These are phyloP conservation scores for Castanopsis chinensis DNA, from an alignment of 306 rosid genomes.

Conservation along the genomic window DNA sequence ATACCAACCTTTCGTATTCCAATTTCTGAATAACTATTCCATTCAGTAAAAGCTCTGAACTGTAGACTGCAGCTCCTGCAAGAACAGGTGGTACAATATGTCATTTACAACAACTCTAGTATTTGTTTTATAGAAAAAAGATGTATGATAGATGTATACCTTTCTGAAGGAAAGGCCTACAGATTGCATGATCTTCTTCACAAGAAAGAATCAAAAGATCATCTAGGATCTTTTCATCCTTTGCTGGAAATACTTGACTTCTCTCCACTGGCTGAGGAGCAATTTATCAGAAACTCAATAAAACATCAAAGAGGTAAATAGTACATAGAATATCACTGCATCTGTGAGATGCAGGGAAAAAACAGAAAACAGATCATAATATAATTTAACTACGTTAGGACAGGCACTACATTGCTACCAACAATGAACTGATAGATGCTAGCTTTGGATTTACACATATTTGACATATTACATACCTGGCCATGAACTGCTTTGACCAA, in stretches of 20 bases:
- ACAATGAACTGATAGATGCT: slow-evolving; percentile 5
- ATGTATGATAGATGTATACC: slow-evolving; percentile 27
- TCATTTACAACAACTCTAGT: neutral
- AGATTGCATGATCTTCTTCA: slow-evolving; percentile 44
- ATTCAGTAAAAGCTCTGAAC: slow-evolving; percentile 49
- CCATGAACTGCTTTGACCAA: slow-evolving; percentile 50
- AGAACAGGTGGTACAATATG: slow-evolving; percentile 10
- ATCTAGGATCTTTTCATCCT: slow-evolving; percentile 25
- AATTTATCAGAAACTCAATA: slow-evolving; percentile 1
- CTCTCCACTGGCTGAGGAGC: slow-evolving; percentile 47
- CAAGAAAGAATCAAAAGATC: slow-evolving; percentile 52
- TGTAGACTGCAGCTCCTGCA: slow-evolving; percentile 41
- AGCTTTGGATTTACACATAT: slow-evolving; percentile 10
- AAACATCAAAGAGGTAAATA: neutral
- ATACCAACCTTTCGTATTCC: slow-evolving; percentile 34
- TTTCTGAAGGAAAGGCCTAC: slow-evolving; percentile 35
- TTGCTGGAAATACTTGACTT: slow-evolving; percentile 22
- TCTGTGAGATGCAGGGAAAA: neutral
- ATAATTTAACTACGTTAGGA: neutral
- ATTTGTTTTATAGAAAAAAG: slow-evolving; percentile 3
- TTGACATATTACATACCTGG: slow-evolving; percentile 33
- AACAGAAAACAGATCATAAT: neutral
- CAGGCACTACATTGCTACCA: slow-evolving; percentile 10
- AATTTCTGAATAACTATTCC: slow-evolving; percentile 47
- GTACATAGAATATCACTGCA: neutral